Evolutionary conservation across 805 yeast species (phyloP).

Genomic region (Ogataea paraovalis): DNA sequence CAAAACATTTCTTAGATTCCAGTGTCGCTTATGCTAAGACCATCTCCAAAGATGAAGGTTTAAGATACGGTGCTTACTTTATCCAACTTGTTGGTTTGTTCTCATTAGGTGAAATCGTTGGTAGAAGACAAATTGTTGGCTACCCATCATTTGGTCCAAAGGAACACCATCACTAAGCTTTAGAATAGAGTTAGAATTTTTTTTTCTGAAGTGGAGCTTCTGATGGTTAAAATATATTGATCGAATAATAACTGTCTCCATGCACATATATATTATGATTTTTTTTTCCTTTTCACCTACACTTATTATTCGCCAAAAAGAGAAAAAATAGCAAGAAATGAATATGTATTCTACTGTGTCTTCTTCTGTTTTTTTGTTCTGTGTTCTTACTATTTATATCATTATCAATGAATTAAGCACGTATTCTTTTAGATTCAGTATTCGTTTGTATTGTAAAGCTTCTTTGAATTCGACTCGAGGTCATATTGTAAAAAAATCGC

Average conservation of each 20-base stretch:
- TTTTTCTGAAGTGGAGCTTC: background rate
- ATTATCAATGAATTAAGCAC: background rate
- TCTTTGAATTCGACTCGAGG: background rate
- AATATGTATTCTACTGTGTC: background rate
- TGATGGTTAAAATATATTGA: background rate
- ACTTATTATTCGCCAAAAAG: background rate
- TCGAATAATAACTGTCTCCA: background rate
- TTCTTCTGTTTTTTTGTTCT: background rate
- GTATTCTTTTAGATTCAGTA: background rate
- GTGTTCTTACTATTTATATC: background rate
- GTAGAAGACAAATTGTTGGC: slow-evolving; percentile 91
- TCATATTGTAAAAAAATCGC: no score
- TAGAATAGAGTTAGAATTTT: background rate
- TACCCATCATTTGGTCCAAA: slow-evolving; percentile 64
- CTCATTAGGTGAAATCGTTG: slow-evolving; percentile 92
- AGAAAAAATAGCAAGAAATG: background rate
- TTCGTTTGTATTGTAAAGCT: background rate
- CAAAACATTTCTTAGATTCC: slow-evolving; percentile 50
- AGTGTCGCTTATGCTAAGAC: slow-evolving; percentile 40
- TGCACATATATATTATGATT: background rate
- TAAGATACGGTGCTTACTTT: slow-evolving; percentile 69
- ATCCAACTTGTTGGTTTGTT: slow-evolving; percentile 87
- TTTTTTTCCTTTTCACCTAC: background rate
- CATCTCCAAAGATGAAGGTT: slow-evolving; percentile 48
- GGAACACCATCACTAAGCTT: slow-evolving; percentile 26